Conservation (phyloP, 345 rosid species). For the Dovyalis caffra region DNA sequence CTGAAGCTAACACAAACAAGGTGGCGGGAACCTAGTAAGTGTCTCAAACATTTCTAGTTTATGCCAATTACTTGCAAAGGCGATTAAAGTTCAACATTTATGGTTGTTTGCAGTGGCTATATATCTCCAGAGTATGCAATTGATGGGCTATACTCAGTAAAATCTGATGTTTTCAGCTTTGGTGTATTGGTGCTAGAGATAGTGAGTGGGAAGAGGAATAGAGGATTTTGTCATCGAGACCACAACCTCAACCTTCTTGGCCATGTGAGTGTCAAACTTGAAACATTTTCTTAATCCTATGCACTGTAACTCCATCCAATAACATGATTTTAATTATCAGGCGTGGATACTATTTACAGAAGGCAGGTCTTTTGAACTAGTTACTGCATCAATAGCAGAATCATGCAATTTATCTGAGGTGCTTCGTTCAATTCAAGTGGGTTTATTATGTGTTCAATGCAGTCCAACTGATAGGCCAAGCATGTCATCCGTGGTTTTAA, state of each 20-base stretch:
- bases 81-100: background rate
- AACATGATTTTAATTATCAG: background rate
- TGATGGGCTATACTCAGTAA: background rate
- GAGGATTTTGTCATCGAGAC: background rate
- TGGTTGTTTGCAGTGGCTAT: background rate
- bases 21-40: conserved; percentile 8
- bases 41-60: background rate
- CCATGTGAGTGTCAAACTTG: background rate
- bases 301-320: background rate
- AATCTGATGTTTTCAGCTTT: background rate
- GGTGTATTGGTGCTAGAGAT: background rate
- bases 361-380: conserved; percentile 19
- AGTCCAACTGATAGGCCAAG: conserved; percentile 30
- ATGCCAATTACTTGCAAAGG: background rate
- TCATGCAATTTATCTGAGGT: background rate
- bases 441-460: conserved; percentile 36
- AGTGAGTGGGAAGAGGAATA: background rate
- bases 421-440: conserved; percentile 21
- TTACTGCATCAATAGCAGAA: conserved; percentile 11
- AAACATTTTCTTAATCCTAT: background rate
- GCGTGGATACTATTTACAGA: conserved; percentile 31
- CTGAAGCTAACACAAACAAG: background rate
- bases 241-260: background rate
- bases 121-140: conserved; percentile 2
- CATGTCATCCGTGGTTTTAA: conserved; percentile 34